Evolutionary conservation across 2,329 filamentous ascomycete species (phyloP).

Genomic region (Aspergillus sp.): DNA sequence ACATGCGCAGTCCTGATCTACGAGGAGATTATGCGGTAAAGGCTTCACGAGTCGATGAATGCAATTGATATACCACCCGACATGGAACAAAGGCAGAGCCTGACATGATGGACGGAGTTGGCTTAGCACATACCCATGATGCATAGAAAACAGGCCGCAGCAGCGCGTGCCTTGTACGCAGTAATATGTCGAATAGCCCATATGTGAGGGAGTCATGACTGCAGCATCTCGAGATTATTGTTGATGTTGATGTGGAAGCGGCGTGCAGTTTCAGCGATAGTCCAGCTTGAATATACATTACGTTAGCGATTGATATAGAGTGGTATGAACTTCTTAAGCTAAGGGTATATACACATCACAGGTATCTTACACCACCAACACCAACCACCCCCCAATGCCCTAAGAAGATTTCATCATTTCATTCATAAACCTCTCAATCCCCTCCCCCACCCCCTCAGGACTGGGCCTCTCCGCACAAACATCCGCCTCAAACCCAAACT

Average conservation of each 20-base stretch:
- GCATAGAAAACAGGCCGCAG: constrained; percentile 16
- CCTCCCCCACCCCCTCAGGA: constrained; percentile 73
- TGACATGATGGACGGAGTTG: constrained; percentile 7
- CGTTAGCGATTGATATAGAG: neutral
- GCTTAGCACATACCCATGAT: constrained; percentile 22
- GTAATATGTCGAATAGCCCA: constrained; percentile 4
- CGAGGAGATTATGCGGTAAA: constrained; percentile 85
- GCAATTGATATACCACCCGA: neutral
- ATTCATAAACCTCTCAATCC: constrained; percentile 58
- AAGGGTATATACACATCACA: constrained; percentile 10
- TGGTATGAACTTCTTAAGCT: neutral
- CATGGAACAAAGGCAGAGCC: constrained; percentile 4
- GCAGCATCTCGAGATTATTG: neutral
- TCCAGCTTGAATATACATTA: constrained; percentile 4
- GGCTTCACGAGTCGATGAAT: constrained; percentile 1
- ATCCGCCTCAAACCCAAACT: constrained; percentile 49
- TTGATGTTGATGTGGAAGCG: constrained; percentile 3
- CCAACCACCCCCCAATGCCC: neutral
- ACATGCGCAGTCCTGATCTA: constrained; percentile 72
- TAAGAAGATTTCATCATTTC: neutral
- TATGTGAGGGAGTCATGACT: neutral
- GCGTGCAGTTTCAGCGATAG: constrained; percentile 4
- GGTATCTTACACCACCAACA: neutral
- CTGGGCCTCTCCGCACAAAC: constrained; percentile 78
- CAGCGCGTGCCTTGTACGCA: neutral